A percentile compares a stretch with the other conserved stretches of the same genome.
Conservation (phyloP, 768 basidiomycete genomes). For the Coprinellus aureogranulatus region DNA sequence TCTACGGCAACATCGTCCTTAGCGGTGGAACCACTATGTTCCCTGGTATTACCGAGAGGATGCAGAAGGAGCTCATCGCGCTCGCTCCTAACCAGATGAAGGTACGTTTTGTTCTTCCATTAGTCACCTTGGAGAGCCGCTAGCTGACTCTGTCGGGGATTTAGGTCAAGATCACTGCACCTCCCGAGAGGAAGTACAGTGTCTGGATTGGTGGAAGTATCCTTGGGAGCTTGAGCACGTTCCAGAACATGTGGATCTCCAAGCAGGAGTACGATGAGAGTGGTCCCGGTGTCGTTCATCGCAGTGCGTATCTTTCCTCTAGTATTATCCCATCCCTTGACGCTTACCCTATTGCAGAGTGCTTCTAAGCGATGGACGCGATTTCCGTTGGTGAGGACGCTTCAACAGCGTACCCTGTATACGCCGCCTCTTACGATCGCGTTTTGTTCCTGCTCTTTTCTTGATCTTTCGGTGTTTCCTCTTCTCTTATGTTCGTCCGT, state of each 20-base stretch:
- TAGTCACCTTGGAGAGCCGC: too few species aligned
- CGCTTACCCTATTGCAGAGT: not conserved
- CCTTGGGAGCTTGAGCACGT: conserved; percentile 76
- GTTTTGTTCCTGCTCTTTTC: too few species aligned
- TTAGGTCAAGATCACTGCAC: conserved; percentile 64
- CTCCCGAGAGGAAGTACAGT: conserved; percentile 82
- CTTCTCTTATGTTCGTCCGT: too few species aligned
- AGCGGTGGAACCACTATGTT: conserved; percentile 61
- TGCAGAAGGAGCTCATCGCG: conserved; percentile 65
- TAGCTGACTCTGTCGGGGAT: conserved; percentile 42
- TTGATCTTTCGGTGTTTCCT: too few species aligned
- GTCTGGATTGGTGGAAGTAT: conserved; percentile 84
- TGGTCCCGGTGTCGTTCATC: conserved; percentile 66
- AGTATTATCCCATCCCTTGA: not conserved
- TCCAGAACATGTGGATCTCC: conserved; percentile 87
- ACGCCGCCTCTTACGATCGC: too few species aligned
- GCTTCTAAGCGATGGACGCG: not conserved
- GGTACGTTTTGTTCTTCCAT: too few species aligned
- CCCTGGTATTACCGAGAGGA: conserved; percentile 55
- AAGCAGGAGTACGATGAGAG: conserved; percentile 82
- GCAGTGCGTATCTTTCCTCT: conserved; percentile 45
- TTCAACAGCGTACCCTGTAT: too few species aligned
- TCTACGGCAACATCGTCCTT: conserved; percentile 54
- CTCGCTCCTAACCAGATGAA: conserved; percentile 79
- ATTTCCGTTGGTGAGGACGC: too few species aligned